Evolutionary conservation across 331 rosid genomes (phyloP), one percentile per base, ranked within the genome.

Genomic region (Quercus phellos): DNA sequence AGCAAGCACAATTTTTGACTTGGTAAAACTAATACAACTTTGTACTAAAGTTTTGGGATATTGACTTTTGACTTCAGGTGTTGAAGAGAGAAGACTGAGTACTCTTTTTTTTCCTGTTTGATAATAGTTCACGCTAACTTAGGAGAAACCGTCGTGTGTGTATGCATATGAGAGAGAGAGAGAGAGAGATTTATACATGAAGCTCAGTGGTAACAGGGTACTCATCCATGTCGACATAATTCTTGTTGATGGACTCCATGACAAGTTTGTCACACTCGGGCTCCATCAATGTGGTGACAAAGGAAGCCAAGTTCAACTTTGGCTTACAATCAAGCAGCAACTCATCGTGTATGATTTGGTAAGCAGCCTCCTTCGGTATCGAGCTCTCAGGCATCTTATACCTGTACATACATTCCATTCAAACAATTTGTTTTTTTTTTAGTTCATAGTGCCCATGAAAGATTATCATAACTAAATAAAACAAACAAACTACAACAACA

Each of bases 201-300:
- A 92, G 89, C 17, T 92, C 95, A 21, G 97, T 92, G 80, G 97
- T 92, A 72, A 88, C 89, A 38, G 97, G 97, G 77, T 92, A 92
- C 68, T 92, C 95, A 29, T 90, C 97, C 95, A 90, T 90, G 81
- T 92, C 94, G 5, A 92, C 97, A 24, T 87, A 92, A 87, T 92
- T 92, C 80, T 92, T 92, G 84, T 88, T 90, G 63, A 90, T 80
- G 55, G 94, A 55, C 34, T 82, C 85, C 93, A 92, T 87, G 21
- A 92, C 86, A 26, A 92, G 93, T 77, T 83, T 88, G 34, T 92
- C 90, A 1, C 92, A 89, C 76, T 91, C 90, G 0, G 93, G 90
- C 76, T 91, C 93, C 96, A 91, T 91, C 90, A 88, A 91, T 0
- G 96, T 91, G 0, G 96, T 91, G 32, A 91, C 96, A 73, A 91